phyloP scores from a whole-genome alignment of 2,329 filamentous ascomycete species.

The Thielaviopsis punctulata region DNA sequence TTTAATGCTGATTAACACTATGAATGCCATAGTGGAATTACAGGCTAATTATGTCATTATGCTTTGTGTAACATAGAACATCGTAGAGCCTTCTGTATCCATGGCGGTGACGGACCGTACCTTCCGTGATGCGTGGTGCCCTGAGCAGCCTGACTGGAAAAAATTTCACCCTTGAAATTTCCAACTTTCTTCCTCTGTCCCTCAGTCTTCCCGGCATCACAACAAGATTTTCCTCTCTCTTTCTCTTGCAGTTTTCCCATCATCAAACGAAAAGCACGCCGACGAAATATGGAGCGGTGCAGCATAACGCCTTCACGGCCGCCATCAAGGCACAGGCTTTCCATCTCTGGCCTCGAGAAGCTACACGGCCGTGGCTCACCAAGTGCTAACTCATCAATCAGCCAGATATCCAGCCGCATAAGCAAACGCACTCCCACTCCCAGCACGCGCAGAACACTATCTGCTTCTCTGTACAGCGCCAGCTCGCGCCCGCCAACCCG shows the following conservation, averaged over 20 bases:
- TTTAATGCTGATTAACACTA: background rate
- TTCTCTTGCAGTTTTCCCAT: background rate
- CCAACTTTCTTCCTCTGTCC: background rate
- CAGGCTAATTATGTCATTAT: background rate
- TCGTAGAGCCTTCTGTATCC: background rate
- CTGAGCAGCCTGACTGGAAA: too few relatives aligned
- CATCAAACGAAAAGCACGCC: background rate
- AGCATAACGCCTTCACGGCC: conserved; percentile 1
- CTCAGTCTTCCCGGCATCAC: background rate
- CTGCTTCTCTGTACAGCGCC: too few relatives aligned
- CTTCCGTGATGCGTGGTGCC: background rate
- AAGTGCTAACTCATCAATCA: conserved; percentile 9
- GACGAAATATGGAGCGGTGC: background rate
- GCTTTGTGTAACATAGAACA: background rate
- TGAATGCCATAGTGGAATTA: background rate
- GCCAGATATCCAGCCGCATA: conserved; percentile 8
- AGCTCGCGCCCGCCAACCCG: conserved; percentile 10
- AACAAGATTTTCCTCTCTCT: background rate
- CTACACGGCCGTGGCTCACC: background rate
- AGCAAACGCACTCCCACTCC: conserved; percentile 8
- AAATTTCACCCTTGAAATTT: background rate
- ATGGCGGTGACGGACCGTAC: background rate
- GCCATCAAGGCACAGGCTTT: background rate
- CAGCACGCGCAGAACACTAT: too few relatives aligned
- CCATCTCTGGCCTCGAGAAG: background rate